A percentile compares a stretch with the other conserved stretches of the same genome.
These are phyloP conservation scores for Citrus sinensis DNA, from an alignment of 345 rosid genomes.

Conservation along the genomic window DNA sequence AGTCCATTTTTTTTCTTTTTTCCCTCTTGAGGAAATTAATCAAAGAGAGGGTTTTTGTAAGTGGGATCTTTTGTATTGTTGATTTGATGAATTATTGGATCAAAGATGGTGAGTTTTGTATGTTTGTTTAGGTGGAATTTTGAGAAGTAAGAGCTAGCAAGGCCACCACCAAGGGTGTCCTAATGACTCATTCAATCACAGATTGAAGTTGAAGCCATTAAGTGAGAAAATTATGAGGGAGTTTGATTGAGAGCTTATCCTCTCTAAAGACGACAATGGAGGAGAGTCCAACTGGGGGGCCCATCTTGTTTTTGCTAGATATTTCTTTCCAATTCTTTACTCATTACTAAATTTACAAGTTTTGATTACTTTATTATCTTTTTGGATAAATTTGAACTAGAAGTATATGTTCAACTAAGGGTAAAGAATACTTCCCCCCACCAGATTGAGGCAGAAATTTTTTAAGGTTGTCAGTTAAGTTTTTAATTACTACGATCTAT, in stretches of 20 bases:
- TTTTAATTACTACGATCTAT: no score
- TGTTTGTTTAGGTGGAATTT: slow-evolving; percentile 25
- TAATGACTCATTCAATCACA: slow-evolving; percentile 17
- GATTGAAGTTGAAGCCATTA: slow-evolving; percentile 9
- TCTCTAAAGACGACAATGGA: slow-evolving; percentile 18
- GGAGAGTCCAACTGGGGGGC: slow-evolving; percentile 34
- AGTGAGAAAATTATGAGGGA: slow-evolving; percentile 1
- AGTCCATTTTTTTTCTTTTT: slow-evolving; percentile 48
- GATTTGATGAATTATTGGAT: slow-evolving; percentile 27
- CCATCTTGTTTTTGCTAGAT: slow-evolving; percentile 18
- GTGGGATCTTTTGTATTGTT: neutral
- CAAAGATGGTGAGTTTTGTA: slow-evolving; percentile 18
- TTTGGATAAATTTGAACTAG: neutral
- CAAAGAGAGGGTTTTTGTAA: neutral
- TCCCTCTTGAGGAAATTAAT: neutral
- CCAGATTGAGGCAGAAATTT: no score
- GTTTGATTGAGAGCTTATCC: slow-evolving; percentile 31
- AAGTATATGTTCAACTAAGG: neutral
- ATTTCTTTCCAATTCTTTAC: slow-evolving; percentile 19
- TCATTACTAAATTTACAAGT: neutral
- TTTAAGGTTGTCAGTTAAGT: no score
- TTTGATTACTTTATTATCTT: slow-evolving; percentile 1
- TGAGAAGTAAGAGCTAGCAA: neutral
- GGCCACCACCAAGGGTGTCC: slow-evolving; percentile 36
- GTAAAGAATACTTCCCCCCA: neutral